Conservation (phyloP, 2,329 filamentous ascomycete species). For the Alternaria atra region DNA sequence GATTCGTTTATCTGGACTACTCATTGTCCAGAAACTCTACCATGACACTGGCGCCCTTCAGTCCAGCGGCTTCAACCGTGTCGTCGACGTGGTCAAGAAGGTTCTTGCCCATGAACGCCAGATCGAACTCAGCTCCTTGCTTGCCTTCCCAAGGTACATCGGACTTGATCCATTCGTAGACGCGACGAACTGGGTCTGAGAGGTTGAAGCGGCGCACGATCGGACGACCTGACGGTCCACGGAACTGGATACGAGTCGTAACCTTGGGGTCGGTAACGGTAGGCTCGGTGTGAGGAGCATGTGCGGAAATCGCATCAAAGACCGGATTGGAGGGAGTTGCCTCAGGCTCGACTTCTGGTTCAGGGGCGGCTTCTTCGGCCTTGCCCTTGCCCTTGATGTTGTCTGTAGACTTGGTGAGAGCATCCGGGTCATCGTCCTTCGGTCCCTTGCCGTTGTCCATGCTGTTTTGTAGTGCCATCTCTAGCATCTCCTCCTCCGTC, state of each 20-base stretch:
- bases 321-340: conserved; percentile 46
- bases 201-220: conserved; percentile 86
- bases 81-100: conserved; percentile 77
- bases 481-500: conserved; percentile 97
- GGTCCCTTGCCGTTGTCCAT: conserved; percentile 66
- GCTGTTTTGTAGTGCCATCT: conserved; percentile 91
- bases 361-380: conserved; percentile 27
- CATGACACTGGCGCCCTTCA: conserved; percentile 96
- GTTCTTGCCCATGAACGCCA: conserved; percentile 88
- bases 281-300: conserved; percentile 81
- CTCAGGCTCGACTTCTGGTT: conserved; percentile 27
- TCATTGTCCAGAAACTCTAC: conserved; percentile 74
- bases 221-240: conserved; percentile 74
- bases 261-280: conserved; percentile 69
- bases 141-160: conserved; percentile 81
- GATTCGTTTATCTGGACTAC: conserved; percentile 3
- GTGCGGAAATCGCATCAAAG: conserved; percentile 77
- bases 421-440: conserved; percentile 82
- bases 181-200: conserved; percentile 77
- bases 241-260: conserved; percentile 89
- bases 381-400: conserved; percentile 64
- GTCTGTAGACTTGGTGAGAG: conserved; percentile 74
- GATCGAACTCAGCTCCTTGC: conserved; percentile 80
- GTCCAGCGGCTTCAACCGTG: conserved; percentile 79
- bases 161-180: conserved; percentile 98